Base-by-base conservation (phyloP, 2,329 filamentous ascomycete species). In the Aspergillus vadensis region DNA sequence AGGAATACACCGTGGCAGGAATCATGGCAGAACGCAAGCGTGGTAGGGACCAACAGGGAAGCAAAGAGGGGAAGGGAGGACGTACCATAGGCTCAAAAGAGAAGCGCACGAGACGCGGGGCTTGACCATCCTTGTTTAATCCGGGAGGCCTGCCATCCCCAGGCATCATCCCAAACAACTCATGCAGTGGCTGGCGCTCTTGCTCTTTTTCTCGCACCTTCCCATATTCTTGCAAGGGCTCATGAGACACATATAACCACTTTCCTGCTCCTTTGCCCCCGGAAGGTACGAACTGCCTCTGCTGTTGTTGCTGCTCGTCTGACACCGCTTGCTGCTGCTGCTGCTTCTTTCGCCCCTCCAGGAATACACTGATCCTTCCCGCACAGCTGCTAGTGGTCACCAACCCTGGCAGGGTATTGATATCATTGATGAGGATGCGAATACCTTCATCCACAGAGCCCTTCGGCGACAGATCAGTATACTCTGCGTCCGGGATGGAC, bases 41-140 rank as follows among this genome's bases (percentile, higher is more conserved):
- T 92, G 5, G 15, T 9, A 30, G 27, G 27, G 27, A 30, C 27
- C 27, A 30, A 12, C 27, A 30, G 30, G 4, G 27, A 54, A 9
- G 19, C 8, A 30, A 55, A 55, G 17, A 38, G 21, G 32, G 5
- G 53, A 27, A 48, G 41, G 25, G 49, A 51, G n/a, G 41, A 74
- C 87, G 73, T 83, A 96, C 93, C 92, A 97, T 92, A 4, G 93
- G 92, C 74, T 97, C 93, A 72, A 96, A 97, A 76, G 96, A 95
- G 78, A 97, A 91, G 76, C 94, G 91, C 54, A 97, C 81, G 63
- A 82, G 80, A 58, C 81, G 76, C 63, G 72, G 68, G 17, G 68
- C 66, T 48, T 83, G 74, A 85, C 76, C 70, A 84, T 81, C 69
- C 77, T 75, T 58, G 52, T 63, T 59, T 56, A 63, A 49, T 73